Evolutionary conservation across 78 protist species (phyloP).

Genomic region (Protostelium mycophagum): DNA sequence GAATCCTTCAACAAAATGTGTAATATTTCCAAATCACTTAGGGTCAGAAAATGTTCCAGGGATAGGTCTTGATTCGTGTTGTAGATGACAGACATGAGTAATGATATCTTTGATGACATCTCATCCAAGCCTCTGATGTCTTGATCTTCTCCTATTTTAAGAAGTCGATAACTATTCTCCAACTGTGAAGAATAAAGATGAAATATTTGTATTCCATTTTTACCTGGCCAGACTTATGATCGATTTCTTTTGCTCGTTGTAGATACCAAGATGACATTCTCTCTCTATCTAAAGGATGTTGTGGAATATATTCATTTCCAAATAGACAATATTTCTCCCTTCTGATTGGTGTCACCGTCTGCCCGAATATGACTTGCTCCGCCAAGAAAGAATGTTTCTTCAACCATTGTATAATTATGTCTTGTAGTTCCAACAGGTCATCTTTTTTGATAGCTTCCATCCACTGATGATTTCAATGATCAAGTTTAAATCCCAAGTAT

Average conservation of each 20-base stretch:
- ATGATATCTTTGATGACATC: not conserved
- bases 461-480: no score
- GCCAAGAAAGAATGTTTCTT: not conserved
- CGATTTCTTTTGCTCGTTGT: not conserved
- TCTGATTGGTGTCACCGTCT: not conserved
- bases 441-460: not conserved
- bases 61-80: not conserved
- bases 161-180: not conserved
- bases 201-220: not conserved
- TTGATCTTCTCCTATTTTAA: not conserved
- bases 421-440: not conserved
- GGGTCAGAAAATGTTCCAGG: not conserved
- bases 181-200: not conserved
- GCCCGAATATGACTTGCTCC: not conserved
- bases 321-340: not conserved
- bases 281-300: not conserved
- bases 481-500: no score
- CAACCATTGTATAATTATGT: not conserved
- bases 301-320: not conserved
- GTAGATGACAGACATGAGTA: not conserved
- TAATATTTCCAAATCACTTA: not conserved
- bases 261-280: not conserved
- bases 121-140: not conserved
- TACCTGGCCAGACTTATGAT: not conserved
- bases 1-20: not conserved